phyloP scores from a whole-genome alignment of 352 stramenopile species.

The Phytophthora nicotianae region DNA sequence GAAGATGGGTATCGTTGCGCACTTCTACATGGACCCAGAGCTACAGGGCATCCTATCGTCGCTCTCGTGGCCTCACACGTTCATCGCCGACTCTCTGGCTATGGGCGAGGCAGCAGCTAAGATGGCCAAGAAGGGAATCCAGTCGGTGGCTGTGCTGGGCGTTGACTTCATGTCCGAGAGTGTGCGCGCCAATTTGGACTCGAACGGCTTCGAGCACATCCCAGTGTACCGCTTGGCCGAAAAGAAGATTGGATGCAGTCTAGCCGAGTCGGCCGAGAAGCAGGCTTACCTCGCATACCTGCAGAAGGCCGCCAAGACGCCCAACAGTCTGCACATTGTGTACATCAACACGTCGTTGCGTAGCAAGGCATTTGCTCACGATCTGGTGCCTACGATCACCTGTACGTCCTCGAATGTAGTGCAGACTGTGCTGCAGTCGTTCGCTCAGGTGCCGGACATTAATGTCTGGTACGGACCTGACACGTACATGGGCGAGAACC shows the following conservation, averaged over 20 bases:
- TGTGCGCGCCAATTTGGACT: conserved; percentile 93
- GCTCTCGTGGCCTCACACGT: conserved; percentile 90
- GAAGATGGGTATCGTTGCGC: conserved; percentile 96
- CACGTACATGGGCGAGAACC: conserved; percentile 98
- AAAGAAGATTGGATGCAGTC: conserved; percentile 94
- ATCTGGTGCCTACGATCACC: conserved; percentile 96
- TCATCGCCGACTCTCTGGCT: conserved; percentile 96
- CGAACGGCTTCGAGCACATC: conserved; percentile 91
- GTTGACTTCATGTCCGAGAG: conserved; percentile 99
- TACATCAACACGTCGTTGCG: conserved; percentile 99
- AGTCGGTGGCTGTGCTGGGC: conserved; percentile 93
- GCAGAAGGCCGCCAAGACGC: conserved; percentile 84
- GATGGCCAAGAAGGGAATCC: conserved; percentile 92
- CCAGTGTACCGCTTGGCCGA: conserved; percentile 95
- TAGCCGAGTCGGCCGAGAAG: conserved; percentile 95
- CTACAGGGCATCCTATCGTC: conserved; percentile 91
- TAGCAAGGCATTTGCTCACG: conserved; percentile 95
- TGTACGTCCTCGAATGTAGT: conserved; percentile 97
- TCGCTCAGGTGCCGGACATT: conserved; percentile 91
- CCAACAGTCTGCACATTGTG: conserved; percentile 95
- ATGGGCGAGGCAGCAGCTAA: conserved; percentile 97
- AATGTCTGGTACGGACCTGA: conserved; percentile 95
- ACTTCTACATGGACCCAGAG: conserved; percentile 99
- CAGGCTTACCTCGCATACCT: conserved; percentile 94
- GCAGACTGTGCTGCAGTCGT: conserved; percentile 95